Percentiles rank a stretch among this genome's conserved stretches.
Conservation (phyloP, 208 protist genomes). For the Acanthamoeba triangularis region DNA sequence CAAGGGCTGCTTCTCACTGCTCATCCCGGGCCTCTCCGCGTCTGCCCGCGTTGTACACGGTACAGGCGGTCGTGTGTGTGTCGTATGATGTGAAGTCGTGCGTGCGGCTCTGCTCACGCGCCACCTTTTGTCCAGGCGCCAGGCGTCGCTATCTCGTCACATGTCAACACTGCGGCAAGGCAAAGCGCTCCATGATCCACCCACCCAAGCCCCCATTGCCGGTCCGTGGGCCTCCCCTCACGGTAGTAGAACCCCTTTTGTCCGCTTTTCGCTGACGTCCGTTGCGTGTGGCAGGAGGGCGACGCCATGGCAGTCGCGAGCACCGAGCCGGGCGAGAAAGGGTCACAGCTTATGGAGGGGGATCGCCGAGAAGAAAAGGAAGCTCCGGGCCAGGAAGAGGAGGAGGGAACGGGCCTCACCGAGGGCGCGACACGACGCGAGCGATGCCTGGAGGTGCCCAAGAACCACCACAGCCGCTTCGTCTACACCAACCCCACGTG, state of each 20-base stretch:
- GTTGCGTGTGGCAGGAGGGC: too few relatives aligned
- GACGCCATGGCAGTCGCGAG: too few relatives aligned
- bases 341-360: too few relatives aligned
- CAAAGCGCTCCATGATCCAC: not conserved
- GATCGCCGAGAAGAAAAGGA: not conserved
- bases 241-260: too few relatives aligned
- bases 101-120: not conserved
- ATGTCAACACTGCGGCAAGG: conserved; percentile 26
- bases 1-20: conserved; percentile 47
- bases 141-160: not conserved
- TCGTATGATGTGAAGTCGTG: too few relatives aligned
- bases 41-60: not conserved
- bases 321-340: not conserved
- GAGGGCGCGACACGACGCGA: not conserved
- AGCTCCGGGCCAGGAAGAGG: not conserved
- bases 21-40: conserved; percentile 4
- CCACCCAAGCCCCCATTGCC: not conserved
- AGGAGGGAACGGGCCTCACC: not conserved
- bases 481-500: conserved; percentile 41
- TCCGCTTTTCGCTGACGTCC: not conserved
- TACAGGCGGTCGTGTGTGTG: not conserved
- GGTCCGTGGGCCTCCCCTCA: not conserved
- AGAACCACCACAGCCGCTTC: conserved; percentile 43
- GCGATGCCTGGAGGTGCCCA: conserved; percentile 12
- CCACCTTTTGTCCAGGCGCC: not conserved